A percentile compares a stretch with the other conserved stretches of the same genome.
phyloP scores from a whole-genome alignment of 108 stramenopile genomes.

The Nannochloropsis granulata region DNA sequence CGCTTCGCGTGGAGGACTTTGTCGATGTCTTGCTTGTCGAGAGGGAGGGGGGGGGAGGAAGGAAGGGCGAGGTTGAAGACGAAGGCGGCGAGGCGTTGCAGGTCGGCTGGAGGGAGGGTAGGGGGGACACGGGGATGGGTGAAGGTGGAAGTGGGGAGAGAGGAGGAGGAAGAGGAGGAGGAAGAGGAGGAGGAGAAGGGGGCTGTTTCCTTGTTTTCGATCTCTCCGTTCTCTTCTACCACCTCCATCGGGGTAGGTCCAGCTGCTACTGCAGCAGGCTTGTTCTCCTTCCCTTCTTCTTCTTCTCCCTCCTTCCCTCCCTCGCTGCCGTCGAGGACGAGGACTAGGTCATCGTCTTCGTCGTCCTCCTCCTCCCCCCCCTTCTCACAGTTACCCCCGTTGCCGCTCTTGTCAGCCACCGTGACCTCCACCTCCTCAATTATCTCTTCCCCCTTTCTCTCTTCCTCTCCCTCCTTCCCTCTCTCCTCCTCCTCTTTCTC shows the following conservation, averaged over 20 bases:
- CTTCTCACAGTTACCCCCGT: background rate
- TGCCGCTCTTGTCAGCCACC: background rate
- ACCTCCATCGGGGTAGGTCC: background rate
- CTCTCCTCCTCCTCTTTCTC: background rate
- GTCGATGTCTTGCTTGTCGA: background rate
- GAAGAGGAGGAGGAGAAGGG: background rate
- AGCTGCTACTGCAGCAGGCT: background rate
- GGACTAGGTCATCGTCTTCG: background rate
- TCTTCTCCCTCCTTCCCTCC: background rate
- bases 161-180: background rate
- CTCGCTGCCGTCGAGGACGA: background rate
- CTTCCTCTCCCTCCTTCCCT: background rate
- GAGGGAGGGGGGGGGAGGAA: background rate
- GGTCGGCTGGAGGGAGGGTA: background rate
- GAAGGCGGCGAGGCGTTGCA: background rate
- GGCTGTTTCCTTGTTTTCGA: background rate
- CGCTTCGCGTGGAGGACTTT: background rate
- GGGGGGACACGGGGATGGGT: background rate
- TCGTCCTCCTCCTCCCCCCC: background rate
- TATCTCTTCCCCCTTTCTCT: background rate
- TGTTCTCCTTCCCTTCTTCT: background rate
- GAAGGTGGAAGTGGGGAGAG: too few species aligned
- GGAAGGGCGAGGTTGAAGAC: background rate
- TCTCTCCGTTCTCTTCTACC: background rate
- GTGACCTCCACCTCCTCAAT: background rate